phyloP scores from a whole-genome alignment of 73 alveolate species.

The Effrenium voratum region DNA sequence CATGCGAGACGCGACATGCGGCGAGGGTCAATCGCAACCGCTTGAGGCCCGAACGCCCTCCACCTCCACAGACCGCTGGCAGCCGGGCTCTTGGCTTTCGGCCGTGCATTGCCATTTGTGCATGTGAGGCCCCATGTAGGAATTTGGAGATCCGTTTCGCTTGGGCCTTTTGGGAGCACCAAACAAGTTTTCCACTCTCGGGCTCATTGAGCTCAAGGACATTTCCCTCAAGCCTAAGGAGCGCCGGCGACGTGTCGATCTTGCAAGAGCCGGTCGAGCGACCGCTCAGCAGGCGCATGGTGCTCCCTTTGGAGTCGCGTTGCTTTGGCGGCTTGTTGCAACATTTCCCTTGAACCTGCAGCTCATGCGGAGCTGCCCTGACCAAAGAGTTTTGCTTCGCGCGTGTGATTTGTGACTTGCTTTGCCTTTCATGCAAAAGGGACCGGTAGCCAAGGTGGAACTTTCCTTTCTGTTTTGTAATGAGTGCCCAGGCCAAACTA shows the following conservation, averaged over 20 bases:
- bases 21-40: neutral
- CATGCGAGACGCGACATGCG: neutral
- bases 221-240: neutral
- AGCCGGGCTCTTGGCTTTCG: neutral
- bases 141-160: no score
- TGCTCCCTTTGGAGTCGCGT: neutral
- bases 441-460: no score
- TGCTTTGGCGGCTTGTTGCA: neutral
- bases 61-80: conserved; percentile 64
- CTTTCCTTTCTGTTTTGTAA: no score
- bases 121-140: neutral
- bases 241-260: conserved; percentile 16
- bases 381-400: neutral
- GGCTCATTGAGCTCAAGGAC: neutral
- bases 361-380: neutral
- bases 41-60: conserved; percentile 41
- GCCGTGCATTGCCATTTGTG: neutral
- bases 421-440: no score
- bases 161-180: neutral
- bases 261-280: conserved; percentile 81
- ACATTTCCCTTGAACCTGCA: neutral
- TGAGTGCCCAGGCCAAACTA: no score
- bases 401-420: no score
- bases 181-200: neutral
- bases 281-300: conserved; percentile 50